Base-by-base conservation (phyloP, 768 basidiomycete genomes). In the Rhizopogon sp. region DNA sequence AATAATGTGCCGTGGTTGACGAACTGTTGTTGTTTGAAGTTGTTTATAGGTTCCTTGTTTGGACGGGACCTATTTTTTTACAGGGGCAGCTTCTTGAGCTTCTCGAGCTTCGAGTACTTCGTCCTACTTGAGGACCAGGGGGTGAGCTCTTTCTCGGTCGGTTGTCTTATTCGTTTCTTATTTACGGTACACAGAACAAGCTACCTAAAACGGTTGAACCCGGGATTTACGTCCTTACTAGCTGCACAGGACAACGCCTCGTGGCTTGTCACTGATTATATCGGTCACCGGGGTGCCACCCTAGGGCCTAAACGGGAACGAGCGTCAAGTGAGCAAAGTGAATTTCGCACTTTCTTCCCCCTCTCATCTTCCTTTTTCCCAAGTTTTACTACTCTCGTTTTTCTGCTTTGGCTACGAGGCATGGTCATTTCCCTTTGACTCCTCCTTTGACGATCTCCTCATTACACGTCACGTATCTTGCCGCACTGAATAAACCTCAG, bases 371-470 rank as follows among this genome's bases (percentile, higher is more conserved):
- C 52, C 17, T 54, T 58, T 25, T 25, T 25, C 25, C 25, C 4
- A 25, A 25, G 25, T 25, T 25, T 54, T 37, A 29, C 46, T 6
- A 37, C 14, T 39, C 42, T 29, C 35, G 29, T 35, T 33, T 51
- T 41, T 55, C 29, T 43, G 43, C 55, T 22, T 41, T 56, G 55
- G 43, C 63, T 63, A 56, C 25, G 62, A 63, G 61, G 53, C 55
- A 58, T 55, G 52, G 37, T 53, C 56, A 39, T 40, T 43, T 58
- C 54, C 39, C 25, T 49, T 39, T 41, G n/a, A 41, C 42, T 49
- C 56, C 55, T 52, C 52, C 35, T 50, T 31, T 59, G 50, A 54
- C 47, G 55, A 56, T 43, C 55, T 22, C 52, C 54, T 50, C 43
- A 50, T 50, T 45, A 35, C 9, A 22, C 46, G 14, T 49, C 17